Base-by-base conservation (phyloP, 73 alveolate genomes). In the Stentor roeselii region DNA sequence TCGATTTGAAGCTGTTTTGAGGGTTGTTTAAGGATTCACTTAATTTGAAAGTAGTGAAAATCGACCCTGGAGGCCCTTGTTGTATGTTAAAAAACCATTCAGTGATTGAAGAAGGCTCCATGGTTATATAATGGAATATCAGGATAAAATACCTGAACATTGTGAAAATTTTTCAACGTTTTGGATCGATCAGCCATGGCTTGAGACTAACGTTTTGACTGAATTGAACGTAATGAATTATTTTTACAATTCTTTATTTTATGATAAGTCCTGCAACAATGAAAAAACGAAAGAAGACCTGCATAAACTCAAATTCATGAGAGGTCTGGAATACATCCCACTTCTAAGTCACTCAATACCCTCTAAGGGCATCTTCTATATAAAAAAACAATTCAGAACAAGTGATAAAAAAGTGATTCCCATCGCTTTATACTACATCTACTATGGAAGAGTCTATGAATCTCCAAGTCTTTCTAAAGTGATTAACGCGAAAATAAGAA, bases 11-110 rank as follows among this genome's bases (percentile, higher is more conserved):
- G 59, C 80, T 34, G n/a, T 87, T 75, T 32, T 86, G 85, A 3
- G 95, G 95, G 50, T 86, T 82, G 15, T 90, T 90, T 3, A 87
- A 67, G 37, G 80, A 21, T n/a, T 1, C 2, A 2, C 27, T 27
- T 30, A 67, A 34, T 36, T 1, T 67, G 21, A 11, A 21, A 32
- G 80, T 67, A 2, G n/a, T 67, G 21, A 27, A n/a, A 27, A 67
- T 30, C 21, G n/a, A 0, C 0, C 80, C 80, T 67, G 80, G 80
- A 67, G 80, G 80, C 21, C 80, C 80, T 21, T 67, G 21, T 21
- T 27, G n/a, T 1, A 67, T 36, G 41, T 1, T 67, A 50, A 11
- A 6, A 50, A 50, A 50, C 67, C 67, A 50, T n/a, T n/a, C n/a
- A n/a, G n/a, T n/a, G n/a, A n/a, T n/a, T n/a, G n/a, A n/a, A n/a